phyloP scores from a whole-genome alignment of 129 eudicot genomes.

The Solidago caesia region DNA sequence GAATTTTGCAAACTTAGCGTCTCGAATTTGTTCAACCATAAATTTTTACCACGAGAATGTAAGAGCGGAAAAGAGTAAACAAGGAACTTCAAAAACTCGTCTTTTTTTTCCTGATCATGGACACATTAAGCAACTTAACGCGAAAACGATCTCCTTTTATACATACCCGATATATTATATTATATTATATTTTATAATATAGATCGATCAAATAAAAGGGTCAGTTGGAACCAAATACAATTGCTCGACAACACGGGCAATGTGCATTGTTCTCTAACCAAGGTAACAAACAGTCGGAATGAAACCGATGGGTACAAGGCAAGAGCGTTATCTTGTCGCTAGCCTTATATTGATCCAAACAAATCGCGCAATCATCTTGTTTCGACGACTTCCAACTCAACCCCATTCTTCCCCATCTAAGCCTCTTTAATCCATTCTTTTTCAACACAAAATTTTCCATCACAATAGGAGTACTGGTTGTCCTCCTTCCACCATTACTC shows the following conservation, averaged over 20 bases:
- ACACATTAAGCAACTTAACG: background rate
- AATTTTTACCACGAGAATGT: background rate
- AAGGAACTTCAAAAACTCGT: background rate
- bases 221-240: constrained; percentile 25
- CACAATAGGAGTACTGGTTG: constrained; percentile 6
- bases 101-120: background rate
- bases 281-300: constrained; percentile 48
- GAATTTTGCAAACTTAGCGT: no score
- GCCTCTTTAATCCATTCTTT: constrained; percentile 53
- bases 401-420: constrained; percentile 48
- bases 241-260: constrained; percentile 62
- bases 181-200: constrained; percentile 1
- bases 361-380: constrained; percentile 52
- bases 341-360: constrained; percentile 42
- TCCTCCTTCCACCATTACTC: constrained; percentile 22
- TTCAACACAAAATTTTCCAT: constrained; percentile 41
- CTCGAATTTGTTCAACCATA: background rate
- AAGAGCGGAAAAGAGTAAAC: background rate
- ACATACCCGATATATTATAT: background rate
- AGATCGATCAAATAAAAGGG: background rate
- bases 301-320: constrained; percentile 53
- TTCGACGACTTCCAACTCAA: constrained; percentile 44
- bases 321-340: constrained; percentile 37
- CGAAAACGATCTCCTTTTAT: background rate
- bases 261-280: constrained; percentile 49